These are phyloP conservation scores for Golubevia pallescens DNA, from an alignment of 1,284 basidiomycete species.

Conservation along the genomic window DNA sequence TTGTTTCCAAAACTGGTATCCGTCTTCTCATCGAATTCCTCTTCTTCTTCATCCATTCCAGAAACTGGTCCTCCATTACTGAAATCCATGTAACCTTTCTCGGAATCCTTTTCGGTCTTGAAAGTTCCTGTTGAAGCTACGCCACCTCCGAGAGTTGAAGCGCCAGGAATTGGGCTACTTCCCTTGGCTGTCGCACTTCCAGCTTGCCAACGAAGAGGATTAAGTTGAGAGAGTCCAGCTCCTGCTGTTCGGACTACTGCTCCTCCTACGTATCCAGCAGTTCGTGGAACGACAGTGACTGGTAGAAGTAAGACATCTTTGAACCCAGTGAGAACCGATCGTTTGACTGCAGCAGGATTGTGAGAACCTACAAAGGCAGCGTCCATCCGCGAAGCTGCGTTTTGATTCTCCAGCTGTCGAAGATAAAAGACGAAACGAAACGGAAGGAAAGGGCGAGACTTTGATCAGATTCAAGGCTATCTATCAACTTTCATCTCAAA, in stretches of 20 bases:
- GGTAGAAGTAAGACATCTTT: conserved; percentile 86
- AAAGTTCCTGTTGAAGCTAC: not conserved
- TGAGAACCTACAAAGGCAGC: conserved; percentile 77
- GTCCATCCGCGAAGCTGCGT: conserved; percentile 43
- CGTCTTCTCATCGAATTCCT: not conserved
- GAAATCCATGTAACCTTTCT: conserved; percentile 36
- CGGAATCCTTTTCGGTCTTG: not conserved
- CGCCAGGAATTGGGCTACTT: conserved; percentile 5
- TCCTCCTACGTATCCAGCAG: conserved; percentile 71
- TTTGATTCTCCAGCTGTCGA: conserved; percentile 10
- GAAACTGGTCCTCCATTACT: conserved; percentile 8
- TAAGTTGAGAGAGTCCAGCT: conserved; percentile 30
- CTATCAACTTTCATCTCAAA: not conserved
- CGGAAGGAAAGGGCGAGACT: conserved; percentile 17
- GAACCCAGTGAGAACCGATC: conserved; percentile 89
- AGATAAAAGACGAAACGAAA: not conserved
- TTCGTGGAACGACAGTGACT: conserved; percentile 92
- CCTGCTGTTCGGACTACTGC: conserved; percentile 44
- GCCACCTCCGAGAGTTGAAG: conserved; percentile 6
- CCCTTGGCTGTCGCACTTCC: conserved; percentile 12
- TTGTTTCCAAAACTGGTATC: not conserved
- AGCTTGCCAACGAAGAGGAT: conserved; percentile 41
- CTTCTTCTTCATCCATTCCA: not conserved
- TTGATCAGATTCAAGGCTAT: conserved; percentile 10
- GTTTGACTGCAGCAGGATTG: conserved; percentile 89